Evolutionary conservation across 768 basidiomycete species (phyloP), one percentile per base, ranked within the genome.

Genomic region (Phylloporus sp.): DNA sequence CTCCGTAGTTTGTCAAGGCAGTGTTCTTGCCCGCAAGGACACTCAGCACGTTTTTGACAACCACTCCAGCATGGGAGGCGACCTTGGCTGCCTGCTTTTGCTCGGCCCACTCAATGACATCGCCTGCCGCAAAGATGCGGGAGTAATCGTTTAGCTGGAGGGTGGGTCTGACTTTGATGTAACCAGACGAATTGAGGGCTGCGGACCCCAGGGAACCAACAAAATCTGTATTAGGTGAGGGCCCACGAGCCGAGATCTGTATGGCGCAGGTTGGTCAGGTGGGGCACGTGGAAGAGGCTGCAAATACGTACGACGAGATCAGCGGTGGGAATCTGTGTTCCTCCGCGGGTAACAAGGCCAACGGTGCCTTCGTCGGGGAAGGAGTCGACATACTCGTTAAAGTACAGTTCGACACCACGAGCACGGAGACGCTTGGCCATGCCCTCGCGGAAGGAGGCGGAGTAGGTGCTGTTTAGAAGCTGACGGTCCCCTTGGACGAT

Each of bases 111-210:
- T 84, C 80, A 53, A 82, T 77, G 52, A 83, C 74, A 59, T 89
- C 86, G 2, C 86, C 86, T 3, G 69, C 73, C 0, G 86, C 88
- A 50, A 84, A 87, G 13, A 88, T 78, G 52, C 73, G 73, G 0
- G 79, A 69, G 62, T 83, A 68, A 0, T 65, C 68, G 7, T 56
- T 59, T 3, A 88, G 64, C 58, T 86, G 84, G 35, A 88, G 72
- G 1, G 82, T 85, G 4, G 81, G 73, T 23, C 66, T 61, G 12
- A 88, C 75, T 53, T 77, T 79, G 49, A 86, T 76, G 58, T 68
- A 51, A 66, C 80, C 60, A 56, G 53, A 28, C 43, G 60, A n/a
- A 57, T 72, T 65, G 24, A 78, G 64, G 1, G 67, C 56, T 31
- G 61, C 63, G 4, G 66, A 52, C 18, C 69, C 70, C 5, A 86